Evolutionary conservation across 139 green algal species (phyloP).

Genomic region (Nannochloris sp.): DNA sequence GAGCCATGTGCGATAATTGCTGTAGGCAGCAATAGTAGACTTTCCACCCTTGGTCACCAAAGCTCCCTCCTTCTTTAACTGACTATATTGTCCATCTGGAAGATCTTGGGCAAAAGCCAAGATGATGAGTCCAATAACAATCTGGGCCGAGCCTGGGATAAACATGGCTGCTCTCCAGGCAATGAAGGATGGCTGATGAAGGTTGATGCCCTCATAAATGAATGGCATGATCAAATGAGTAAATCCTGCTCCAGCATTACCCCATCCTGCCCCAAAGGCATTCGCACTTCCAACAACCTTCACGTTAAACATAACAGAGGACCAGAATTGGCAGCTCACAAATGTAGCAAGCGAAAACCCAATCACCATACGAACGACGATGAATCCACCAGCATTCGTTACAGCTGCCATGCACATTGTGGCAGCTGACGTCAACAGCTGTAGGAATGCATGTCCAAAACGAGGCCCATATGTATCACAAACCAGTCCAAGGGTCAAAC

Average conservation of each 20-base stretch:
- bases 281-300: slow-evolving; percentile 86
- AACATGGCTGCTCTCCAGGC: slow-evolving; percentile 89
- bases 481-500: slow-evolving; percentile 38
- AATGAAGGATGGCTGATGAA: slow-evolving; percentile 36
- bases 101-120: slow-evolving; percentile 60
- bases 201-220: slow-evolving; percentile 51
- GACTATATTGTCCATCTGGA: slow-evolving; percentile 77
- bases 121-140: slow-evolving; percentile 55
- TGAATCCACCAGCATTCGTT: slow-evolving; percentile 52
- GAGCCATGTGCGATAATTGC: slow-evolving; percentile 40
- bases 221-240: slow-evolving; percentile 90
- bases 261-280: slow-evolving; percentile 74
- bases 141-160: slow-evolving; percentile 58
- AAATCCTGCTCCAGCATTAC: slow-evolving; percentile 76
- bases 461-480: slow-evolving; percentile 72
- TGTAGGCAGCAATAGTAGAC: slow-evolving; percentile 18
- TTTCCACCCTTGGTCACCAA: slow-evolving; percentile 37
- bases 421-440: slow-evolving; percentile 22
- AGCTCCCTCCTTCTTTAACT: slow-evolving; percentile 56
- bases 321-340: slow-evolving; percentile 88
- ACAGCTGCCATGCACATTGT: slow-evolving; percentile 32
- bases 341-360: slow-evolving; percentile 72
- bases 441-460: slow-evolving; percentile 39
- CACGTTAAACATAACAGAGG: slow-evolving; percentile 75
- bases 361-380: slow-evolving; percentile 38